Evolutionary conservation across 1,284 basidiomycete genomes (phyloP).

Genomic region (Trichosporon sp.): DNA sequence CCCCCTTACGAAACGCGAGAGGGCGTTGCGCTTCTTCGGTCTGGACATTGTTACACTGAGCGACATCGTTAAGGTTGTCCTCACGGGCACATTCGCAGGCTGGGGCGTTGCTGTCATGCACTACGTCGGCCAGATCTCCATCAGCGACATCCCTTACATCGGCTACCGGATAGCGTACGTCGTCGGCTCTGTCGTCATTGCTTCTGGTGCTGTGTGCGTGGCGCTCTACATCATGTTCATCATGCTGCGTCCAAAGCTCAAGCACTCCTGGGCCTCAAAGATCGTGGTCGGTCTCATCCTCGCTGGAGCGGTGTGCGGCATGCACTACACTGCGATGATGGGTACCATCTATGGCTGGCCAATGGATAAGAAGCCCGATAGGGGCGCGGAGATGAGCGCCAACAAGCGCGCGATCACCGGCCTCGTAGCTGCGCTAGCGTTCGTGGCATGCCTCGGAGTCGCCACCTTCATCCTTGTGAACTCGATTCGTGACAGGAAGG

Average conservation of each 20-base stretch:
- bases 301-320: conserved; percentile 54
- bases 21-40: conserved; percentile 45
- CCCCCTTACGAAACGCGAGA: conserved; percentile 28
- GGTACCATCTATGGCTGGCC: conserved; percentile 53
- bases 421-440: conserved; percentile 57
- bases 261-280: conserved; percentile 58
- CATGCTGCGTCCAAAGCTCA: conserved; percentile 59
- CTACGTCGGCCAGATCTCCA: conserved; percentile 59
- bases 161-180: conserved; percentile 55
- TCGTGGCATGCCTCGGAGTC: conserved; percentile 56
- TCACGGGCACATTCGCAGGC: conserved; percentile 57
- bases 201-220: conserved; percentile 55
- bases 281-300: conserved; percentile 56
- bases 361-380: conserved; percentile 31
- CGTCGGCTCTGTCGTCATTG: conserved; percentile 57
- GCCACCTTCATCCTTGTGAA: conserved; percentile 54
- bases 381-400: conserved; percentile 36
- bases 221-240: conserved; percentile 60
- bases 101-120: conserved; percentile 59
- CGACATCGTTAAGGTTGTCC: conserved; percentile 55
- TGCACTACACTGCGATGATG: conserved; percentile 56
- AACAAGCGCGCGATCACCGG: conserved; percentile 55
- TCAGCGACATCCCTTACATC: conserved; percentile 56
- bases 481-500: conserved; percentile 48
- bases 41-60: conserved; percentile 53